A percentile compares a stretch with the other conserved stretches of the same genome.
Evolutionary conservation across 306 rosid genomes (phyloP).

Genomic region (Sechiopsis laciniata): DNA sequence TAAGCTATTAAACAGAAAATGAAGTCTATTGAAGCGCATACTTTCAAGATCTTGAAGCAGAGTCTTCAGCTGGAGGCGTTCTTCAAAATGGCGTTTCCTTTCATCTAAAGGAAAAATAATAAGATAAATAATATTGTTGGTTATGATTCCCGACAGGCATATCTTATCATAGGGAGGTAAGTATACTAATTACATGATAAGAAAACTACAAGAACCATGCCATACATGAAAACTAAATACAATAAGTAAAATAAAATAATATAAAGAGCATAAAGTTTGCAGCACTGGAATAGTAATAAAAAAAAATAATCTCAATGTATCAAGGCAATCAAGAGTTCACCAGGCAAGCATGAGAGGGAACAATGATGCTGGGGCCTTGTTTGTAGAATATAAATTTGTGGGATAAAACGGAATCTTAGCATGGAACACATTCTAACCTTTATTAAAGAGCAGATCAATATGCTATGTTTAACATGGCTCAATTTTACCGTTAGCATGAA

Average conservation of each 20-base stretch:
- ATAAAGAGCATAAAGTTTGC: background rate
- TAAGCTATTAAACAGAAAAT: conserved; percentile 10
- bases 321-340: conserved; percentile 12
- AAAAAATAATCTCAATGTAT: background rate
- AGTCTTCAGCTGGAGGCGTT: conserved; percentile 58
- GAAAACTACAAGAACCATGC: too few relatives aligned
- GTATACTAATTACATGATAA: background rate
- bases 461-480: background rate
- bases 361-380: background rate
- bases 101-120: conserved; percentile 42
- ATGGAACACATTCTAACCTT: background rate
- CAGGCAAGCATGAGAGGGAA: conserved; percentile 11
- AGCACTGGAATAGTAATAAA: background rate
- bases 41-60: conserved; percentile 83
- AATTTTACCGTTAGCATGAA: conserved; percentile 5
- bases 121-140: background rate
- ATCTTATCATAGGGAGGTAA: background rate
- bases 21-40: conserved; percentile 33
- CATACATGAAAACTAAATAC: background rate
- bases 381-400: background rate
- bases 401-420: background rate
- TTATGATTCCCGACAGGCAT: background rate
- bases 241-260: background rate
- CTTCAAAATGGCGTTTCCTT: conserved; percentile 51
- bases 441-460: background rate